phyloP scores from a whole-genome alignment of 2,329 filamentous ascomycete genomes.

The Alternaria burnsii region DNA sequence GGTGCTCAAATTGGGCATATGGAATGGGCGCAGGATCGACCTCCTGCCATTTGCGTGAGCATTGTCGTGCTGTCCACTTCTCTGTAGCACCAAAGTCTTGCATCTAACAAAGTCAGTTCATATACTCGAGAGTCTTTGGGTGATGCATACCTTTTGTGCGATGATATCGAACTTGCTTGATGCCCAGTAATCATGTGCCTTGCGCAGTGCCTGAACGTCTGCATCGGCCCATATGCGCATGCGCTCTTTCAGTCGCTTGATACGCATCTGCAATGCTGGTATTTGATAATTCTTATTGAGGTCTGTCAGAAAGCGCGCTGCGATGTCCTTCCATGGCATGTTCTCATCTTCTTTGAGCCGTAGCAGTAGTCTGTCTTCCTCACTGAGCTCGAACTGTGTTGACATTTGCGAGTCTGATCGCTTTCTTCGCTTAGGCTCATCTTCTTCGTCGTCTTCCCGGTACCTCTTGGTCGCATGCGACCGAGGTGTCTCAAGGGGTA shows the following conservation, averaged over 20 bases:
- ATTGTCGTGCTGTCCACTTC: constrained; percentile 61
- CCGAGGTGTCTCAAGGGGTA: constrained; percentile 47
- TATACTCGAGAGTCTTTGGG: background rate
- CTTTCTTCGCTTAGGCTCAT: constrained; percentile 52
- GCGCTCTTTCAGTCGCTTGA: constrained; percentile 61
- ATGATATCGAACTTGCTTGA: constrained; percentile 65
- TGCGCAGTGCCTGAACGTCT: constrained; percentile 59
- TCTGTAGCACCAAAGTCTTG: constrained; percentile 60
- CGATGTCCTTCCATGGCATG: constrained; percentile 65
- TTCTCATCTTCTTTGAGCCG: constrained; percentile 62
- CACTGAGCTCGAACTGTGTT: constrained; percentile 54
- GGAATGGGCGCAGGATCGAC: constrained; percentile 48
- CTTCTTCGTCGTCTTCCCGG: constrained; percentile 50
- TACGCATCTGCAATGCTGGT: constrained; percentile 63
- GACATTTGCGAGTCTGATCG: constrained; percentile 50
- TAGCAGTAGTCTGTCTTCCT: constrained; percentile 61
- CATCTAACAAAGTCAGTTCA: constrained; percentile 54
- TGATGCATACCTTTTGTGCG: constrained; percentile 54
- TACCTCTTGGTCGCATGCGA: constrained; percentile 48
- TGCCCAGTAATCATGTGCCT: constrained; percentile 63
- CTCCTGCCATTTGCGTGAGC: constrained; percentile 62
- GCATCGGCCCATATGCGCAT: constrained; percentile 62
- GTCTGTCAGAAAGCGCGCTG: constrained; percentile 59
- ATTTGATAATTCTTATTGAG: constrained; percentile 60
- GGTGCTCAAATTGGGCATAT: constrained; percentile 46